A percentile compares a stretch with the other conserved stretches of the same genome.
Conservation (phyloP, 192 early-diverging fungal genomes). For the Funneliformis mosseae region DNA sequence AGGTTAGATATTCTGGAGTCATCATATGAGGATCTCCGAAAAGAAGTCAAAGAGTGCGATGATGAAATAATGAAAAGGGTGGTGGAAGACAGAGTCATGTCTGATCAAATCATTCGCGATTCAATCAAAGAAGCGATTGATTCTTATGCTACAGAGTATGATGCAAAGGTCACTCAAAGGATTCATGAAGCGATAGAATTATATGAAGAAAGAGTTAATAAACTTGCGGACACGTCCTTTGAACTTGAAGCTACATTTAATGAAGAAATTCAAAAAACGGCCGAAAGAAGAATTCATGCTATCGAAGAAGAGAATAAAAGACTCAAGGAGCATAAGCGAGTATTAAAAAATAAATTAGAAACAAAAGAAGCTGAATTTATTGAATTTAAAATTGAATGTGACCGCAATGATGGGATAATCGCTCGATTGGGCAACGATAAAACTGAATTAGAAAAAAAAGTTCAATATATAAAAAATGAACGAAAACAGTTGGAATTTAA, state of each 20-base stretch:
- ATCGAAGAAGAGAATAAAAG: neutral
- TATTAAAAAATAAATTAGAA: neutral
- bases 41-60: neutral
- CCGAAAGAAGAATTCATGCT: neutral
- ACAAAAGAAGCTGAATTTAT: neutral
- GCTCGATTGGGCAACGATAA: neutral
- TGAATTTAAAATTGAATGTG: neutral
- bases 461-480: neutral
- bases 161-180: neutral
- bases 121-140: neutral
- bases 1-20: neutral
- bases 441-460: neutral
- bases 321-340: neutral
- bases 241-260: neutral
- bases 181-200: neutral
- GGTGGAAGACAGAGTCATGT: neutral
- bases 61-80: neutral
- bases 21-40: neutral
- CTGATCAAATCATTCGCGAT: neutral
- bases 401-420: neutral
- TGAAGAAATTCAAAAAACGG: neutral
- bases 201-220: neutral
- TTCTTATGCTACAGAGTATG: neutral
- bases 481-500: neutral
- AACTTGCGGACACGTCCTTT: neutral